Evolutionary conservation across 805 yeast genomes (phyloP).

Genomic region (Candida multigemmis): DNA sequence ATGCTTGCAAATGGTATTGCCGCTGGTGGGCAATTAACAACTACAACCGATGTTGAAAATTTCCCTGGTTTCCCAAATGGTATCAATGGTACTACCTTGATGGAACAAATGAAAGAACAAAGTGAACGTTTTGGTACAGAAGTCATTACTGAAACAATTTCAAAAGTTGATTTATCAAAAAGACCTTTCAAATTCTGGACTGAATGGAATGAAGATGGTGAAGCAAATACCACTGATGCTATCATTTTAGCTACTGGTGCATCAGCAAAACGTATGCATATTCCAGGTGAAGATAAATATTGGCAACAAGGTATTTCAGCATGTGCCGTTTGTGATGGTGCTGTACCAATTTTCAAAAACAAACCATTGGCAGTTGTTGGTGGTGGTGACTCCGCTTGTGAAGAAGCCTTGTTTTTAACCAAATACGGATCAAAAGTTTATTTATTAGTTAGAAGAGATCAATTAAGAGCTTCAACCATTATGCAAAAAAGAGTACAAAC

Average conservation of each 20-base stretch:
- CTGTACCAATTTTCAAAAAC: conserved; percentile 97
- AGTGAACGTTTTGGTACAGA: conserved; percentile 84
- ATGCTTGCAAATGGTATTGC: conserved; percentile 96
- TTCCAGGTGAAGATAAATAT: conserved; percentile 95
- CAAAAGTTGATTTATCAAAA: conserved; percentile 81
- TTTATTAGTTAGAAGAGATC: conserved; percentile 89
- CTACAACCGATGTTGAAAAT: conserved; percentile 97
- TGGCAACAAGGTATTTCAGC: conserved; percentile 99
- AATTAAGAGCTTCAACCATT: conserved; percentile 87
- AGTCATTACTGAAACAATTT: conserved; percentile 88
- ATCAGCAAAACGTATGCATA: conserved; percentile 84
- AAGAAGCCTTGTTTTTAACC: conserved; percentile 94
- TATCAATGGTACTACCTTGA: conserved; percentile 74
- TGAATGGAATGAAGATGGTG: conserved; percentile 87
- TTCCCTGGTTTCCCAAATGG: conserved; percentile 99
- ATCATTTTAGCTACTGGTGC: conserved; percentile 97
- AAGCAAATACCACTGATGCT: conserved; percentile 88
- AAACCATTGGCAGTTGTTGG: conserved; percentile 97
- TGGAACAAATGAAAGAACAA: conserved; percentile 93
- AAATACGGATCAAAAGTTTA: conserved; percentile 96
- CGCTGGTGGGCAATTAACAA: conserved; percentile 98
- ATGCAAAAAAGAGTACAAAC: conserved; percentile 89
- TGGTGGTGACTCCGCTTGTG: conserved; percentile 99
- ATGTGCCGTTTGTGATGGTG: conserved; percentile 99
- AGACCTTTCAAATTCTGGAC: conserved; percentile 97